phyloP scores from a whole-genome alignment of 306 rosid genomes.

The Argentina anserina region DNA sequence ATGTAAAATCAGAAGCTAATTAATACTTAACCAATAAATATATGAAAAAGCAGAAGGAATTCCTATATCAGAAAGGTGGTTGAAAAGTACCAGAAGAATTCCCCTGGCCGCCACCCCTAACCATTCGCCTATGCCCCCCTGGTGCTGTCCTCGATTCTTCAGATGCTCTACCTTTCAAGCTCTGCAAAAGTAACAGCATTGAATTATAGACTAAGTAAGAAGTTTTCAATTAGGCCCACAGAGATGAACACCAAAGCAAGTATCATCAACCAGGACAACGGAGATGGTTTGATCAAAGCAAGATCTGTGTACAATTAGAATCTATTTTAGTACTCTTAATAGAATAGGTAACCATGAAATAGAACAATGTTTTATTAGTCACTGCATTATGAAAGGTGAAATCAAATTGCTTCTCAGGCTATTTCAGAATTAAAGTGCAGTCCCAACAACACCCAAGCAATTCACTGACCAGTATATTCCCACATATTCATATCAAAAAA shows the following conservation, averaged over 20 bases:
- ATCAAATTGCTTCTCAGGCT: background rate
- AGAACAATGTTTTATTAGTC: background rate
- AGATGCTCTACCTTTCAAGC: slow-evolving; percentile 30
- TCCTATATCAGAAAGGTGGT: background rate
- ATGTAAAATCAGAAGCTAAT: slow-evolving; percentile 16
- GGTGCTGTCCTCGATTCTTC: slow-evolving; percentile 47
- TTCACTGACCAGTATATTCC: background rate
- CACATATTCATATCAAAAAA: background rate
- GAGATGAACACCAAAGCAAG: background rate
- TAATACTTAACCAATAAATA: background rate
- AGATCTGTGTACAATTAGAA: background rate
- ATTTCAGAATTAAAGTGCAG: background rate
- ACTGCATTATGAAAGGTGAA: background rate
- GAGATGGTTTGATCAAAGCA: background rate
- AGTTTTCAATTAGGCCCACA: background rate
- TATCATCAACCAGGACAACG: background rate
- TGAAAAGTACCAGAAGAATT: slow-evolving; percentile 40
- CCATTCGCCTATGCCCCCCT: slow-evolving; percentile 49
- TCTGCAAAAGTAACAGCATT: slow-evolving; percentile 38
- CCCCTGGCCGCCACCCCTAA: slow-evolving; percentile 60
- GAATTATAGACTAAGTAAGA: background rate
- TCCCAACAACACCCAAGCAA: background rate
- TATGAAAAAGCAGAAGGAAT: background rate
- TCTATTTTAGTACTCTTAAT: background rate
- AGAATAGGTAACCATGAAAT: background rate